phyloP scores from a whole-genome alignment of 768 basidiomycete genomes.

The Cantharellus anzutake region DNA sequence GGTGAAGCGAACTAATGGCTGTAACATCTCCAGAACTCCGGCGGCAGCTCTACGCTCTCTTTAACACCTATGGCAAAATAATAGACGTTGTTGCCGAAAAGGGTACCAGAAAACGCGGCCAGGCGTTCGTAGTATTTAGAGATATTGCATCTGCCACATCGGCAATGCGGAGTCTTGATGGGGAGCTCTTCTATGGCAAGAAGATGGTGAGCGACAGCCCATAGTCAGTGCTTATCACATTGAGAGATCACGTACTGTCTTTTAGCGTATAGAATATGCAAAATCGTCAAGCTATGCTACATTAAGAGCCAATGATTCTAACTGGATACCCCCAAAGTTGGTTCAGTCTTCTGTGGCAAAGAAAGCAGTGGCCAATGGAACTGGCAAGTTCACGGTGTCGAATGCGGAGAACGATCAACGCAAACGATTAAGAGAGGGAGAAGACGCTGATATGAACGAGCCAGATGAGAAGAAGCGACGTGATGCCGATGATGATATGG shows the following conservation, averaged over 20 bases:
- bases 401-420: slow-evolving; percentile 36
- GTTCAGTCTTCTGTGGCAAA: slow-evolving; percentile 20
- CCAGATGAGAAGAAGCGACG: slow-evolving; percentile 51
- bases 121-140: slow-evolving; percentile 90
- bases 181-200: slow-evolving; percentile 85
- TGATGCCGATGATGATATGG: slow-evolving; percentile 70
- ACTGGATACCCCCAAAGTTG: slow-evolving; percentile 46
- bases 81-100: slow-evolving; percentile 88
- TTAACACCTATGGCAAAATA: slow-evolving; percentile 83
- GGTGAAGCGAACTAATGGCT: background rate
- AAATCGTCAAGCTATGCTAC: slow-evolving; percentile 80
- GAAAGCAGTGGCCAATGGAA: slow-evolving; percentile 13
- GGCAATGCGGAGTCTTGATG: slow-evolving; percentile 83
- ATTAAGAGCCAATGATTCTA: slow-evolving; percentile 55
- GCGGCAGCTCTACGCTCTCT: slow-evolving; percentile 65
- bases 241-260: slow-evolving; percentile 1
- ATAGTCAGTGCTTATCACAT: slow-evolving; percentile 10
- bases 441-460: slow-evolving; percentile 28
- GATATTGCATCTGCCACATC: slow-evolving; percentile 83
- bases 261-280: slow-evolving; percentile 79
- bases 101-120: slow-evolving; percentile 68
- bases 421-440: slow-evolving; percentile 36
- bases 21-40: slow-evolving; percentile 36
- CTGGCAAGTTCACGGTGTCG: slow-evolving; percentile 19
- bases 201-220: slow-evolving; percentile 48